Conservation (phyloP, 768 basidiomycete species). For the Amanita molliuscula region DNA sequence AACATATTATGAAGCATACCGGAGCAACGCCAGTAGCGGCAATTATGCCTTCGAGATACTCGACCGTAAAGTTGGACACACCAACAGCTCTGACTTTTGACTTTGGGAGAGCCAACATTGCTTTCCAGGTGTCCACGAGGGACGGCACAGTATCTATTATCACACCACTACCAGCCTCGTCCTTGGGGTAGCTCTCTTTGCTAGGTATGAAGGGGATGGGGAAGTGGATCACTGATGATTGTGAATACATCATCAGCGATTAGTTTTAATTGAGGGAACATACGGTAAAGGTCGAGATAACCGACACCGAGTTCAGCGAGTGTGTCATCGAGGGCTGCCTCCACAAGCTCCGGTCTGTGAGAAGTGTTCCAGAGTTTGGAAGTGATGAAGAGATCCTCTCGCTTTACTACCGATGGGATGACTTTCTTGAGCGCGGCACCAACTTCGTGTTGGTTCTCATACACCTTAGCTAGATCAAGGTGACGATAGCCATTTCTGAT, state of each 20-base stretch:
- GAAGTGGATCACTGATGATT: slow-evolving; percentile 64
- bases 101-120: slow-evolving; percentile 60
- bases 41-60: slow-evolving; percentile 56
- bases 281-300: slow-evolving; percentile 78
- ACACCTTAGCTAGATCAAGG: slow-evolving; percentile 75
- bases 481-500: slow-evolving; percentile 73
- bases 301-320: slow-evolving; percentile 59
- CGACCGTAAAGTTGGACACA: slow-evolving; percentile 73
- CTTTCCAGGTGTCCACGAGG: slow-evolving; percentile 78
- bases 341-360: slow-evolving; percentile 56
- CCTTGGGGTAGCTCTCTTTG: slow-evolving; percentile 41
- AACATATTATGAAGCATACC: slow-evolving; percentile 22
- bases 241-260: background rate
- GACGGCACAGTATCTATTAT: slow-evolving; percentile 48
- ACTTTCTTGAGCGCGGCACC: slow-evolving; percentile 68
- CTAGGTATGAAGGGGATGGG: slow-evolving; percentile 59
- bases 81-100: slow-evolving; percentile 66
- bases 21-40: slow-evolving; percentile 65
- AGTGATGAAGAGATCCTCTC: slow-evolving; percentile 75
- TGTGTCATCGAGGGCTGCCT: slow-evolving; percentile 69
- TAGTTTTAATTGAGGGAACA: background rate
- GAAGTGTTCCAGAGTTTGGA: slow-evolving; percentile 77
- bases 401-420: slow-evolving; percentile 66
- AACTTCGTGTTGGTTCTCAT: slow-evolving; percentile 72
- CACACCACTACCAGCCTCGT: slow-evolving; percentile 29